Percentiles rank a stretch among this genome's conserved stretches.
Evolutionary conservation across 2,329 filamentous ascomycete species (phyloP).

Genomic region (Alternaria brassicae): DNA sequence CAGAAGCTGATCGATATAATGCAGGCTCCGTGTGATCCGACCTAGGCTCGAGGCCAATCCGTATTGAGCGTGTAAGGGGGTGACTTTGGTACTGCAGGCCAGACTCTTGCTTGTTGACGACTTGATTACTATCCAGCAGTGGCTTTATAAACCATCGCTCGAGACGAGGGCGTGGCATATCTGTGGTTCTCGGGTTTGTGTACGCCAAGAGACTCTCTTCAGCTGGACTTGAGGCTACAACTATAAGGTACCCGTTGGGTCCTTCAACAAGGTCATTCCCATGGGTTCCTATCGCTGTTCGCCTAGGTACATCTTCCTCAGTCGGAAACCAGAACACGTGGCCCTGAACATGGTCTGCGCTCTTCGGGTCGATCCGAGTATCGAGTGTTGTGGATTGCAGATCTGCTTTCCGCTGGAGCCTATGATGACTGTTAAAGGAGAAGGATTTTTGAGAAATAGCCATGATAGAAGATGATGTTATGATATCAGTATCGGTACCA

Average conservation of each 20-base stretch:
- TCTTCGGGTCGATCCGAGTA: constrained; percentile 19
- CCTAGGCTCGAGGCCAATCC: constrained; percentile 31
- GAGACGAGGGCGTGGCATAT: constrained; percentile 26
- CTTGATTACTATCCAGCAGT: constrained; percentile 36
- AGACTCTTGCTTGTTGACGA: constrained; percentile 38
- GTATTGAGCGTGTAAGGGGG: background rate
- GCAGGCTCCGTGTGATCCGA: constrained; percentile 21
- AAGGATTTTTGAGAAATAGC: background rate
- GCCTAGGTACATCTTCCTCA: constrained; percentile 35
- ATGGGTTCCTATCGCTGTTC: constrained; percentile 37
- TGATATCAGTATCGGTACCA: background rate
- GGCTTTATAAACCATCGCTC: constrained; percentile 36
- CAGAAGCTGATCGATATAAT: constrained; percentile 7
- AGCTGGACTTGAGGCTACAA: constrained; percentile 42
- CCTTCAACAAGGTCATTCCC: constrained; percentile 44
- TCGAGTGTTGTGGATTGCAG: constrained; percentile 16
- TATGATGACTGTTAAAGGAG: constrained; percentile 2
- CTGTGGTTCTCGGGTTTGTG: constrained; percentile 33
- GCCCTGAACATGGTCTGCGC: constrained; percentile 33
- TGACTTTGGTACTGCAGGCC: constrained; percentile 24
- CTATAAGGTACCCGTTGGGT: constrained; percentile 45
- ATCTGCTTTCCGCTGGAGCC: constrained; percentile 6
- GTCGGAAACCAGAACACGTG: constrained; percentile 43
- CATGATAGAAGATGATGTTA: background rate
- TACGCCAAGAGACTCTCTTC: constrained; percentile 34